Conservation (phyloP, 1,284 basidiomycete species). For the Quambalaria eucalypti region DNA sequence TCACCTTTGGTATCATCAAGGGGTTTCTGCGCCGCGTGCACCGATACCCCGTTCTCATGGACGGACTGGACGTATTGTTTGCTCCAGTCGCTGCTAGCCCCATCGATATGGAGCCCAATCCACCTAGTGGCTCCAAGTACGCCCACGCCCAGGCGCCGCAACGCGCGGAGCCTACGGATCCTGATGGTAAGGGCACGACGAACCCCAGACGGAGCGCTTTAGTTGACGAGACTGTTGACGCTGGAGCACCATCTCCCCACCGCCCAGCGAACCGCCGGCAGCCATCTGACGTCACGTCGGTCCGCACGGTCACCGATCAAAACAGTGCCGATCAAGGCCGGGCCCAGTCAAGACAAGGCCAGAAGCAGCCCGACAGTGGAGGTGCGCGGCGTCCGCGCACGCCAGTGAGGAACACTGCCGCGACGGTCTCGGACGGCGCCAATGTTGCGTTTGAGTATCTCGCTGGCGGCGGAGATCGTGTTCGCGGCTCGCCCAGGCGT, state of each 20-base stretch:
- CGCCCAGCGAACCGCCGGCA: neutral
- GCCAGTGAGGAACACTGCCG: slow-evolving; percentile 20
- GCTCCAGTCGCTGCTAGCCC: neutral
- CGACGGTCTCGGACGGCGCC: slow-evolving; percentile 38
- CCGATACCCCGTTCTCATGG: slow-evolving; percentile 68
- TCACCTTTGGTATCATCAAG: slow-evolving; percentile 99
- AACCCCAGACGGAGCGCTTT: too few relatives aligned
- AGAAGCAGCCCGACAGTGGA: neutral
- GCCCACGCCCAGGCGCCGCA: neutral
- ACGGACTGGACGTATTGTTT: neutral
- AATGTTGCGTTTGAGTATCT: slow-evolving; percentile 20
- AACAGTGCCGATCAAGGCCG: neutral
- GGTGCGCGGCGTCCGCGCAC: neutral
- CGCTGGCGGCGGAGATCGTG: neutral
- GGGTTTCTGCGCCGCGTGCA: slow-evolving; percentile 87
- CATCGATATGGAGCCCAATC: neutral
- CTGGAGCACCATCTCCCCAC: too few relatives aligned
- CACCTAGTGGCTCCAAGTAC: too few relatives aligned
- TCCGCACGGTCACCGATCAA: neutral
- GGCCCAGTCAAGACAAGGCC: neutral
- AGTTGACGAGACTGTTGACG: too few relatives aligned
- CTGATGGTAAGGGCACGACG: neutral
- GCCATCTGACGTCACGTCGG: neutral
- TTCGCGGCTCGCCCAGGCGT: neutral
- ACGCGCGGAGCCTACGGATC: neutral